Evolutionary conservation across 352 stramenopile species (phyloP), one percentile per base, ranked within the genome.

Genomic region (Phytophthora brassicae): DNA sequence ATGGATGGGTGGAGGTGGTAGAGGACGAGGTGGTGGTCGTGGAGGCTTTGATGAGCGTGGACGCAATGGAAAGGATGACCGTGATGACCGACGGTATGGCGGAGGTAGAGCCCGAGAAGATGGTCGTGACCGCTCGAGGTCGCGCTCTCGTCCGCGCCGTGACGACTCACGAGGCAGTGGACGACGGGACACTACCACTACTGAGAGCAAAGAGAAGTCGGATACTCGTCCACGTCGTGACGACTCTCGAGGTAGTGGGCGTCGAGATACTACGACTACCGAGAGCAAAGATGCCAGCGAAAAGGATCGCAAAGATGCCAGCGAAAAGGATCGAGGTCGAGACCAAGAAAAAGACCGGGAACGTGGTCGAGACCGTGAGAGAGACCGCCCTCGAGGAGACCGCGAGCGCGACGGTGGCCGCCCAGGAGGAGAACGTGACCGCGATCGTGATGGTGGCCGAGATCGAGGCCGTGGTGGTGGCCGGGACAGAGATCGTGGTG

Each of bases 121-220:
- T 19, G 81, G 70, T 57, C 75, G 80, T 7, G 81, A 90, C 60
- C 76, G 83, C 17, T 90, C 80, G 26, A 77, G 74, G 23, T 89
- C 82, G 0, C 57, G 75, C 6, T 77, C 79, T 41, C 77, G 83
- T 22, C 35, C 56, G 16, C 65, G 52, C 4, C 61, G 66, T n/a
- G 70, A 76, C n/a, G 68, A 70, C 8, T 48, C 59, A 6, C 58
- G 68, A 7, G 36, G 53, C n/a, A 64, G 55, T 43, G 64, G 44
- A 20, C 68, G 52, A 39, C 64, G 48, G 52, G 77, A 66, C 46
- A 69, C 56, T 31, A 38, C 28, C 46, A 69, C 56, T 31, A 38
- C 28, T 43, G 56, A 47, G 8, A 35, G 26, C 6, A 75, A 64
- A 38, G 58, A 64, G 39, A 33, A 4, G 23, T 89, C 82, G 0